phyloP scores from a whole-genome alignment of 1,284 basidiomycete species.

The Leccinum solheimii region DNA sequence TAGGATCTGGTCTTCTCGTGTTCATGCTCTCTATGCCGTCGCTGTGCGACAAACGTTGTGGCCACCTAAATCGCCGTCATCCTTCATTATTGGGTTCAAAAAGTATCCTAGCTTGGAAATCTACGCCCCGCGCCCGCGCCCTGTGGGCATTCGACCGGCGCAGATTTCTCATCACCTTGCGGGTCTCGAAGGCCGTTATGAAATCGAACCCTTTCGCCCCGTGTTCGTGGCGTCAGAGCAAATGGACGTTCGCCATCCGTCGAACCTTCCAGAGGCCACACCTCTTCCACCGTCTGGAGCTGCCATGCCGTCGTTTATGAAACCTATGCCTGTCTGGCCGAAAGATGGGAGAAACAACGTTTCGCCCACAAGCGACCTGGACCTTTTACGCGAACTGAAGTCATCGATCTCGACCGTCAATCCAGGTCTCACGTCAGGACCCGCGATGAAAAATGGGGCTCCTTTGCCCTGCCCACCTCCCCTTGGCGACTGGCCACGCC shows the following conservation, averaged over 20 bases:
- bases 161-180: slow-evolving; percentile 38
- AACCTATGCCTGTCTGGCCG: slow-evolving; percentile 14
- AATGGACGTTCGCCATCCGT: slow-evolving; percentile 19
- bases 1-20: slow-evolving; percentile 53
- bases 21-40: slow-evolving; percentile 48
- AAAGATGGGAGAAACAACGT: background rate
- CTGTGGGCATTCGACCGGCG: slow-evolving; percentile 38
- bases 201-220: slow-evolving; percentile 48
- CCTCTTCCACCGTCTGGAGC: slow-evolving; percentile 18
- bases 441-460: slow-evolving; percentile 6
- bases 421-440: slow-evolving; percentile 28
- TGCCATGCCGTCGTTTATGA: slow-evolving; percentile 9
- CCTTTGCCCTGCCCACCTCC: slow-evolving; percentile 43
- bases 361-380: slow-evolving; percentile 13
- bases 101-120: slow-evolving; percentile 37
- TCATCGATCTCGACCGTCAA: slow-evolving; percentile 35
- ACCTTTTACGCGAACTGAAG: slow-evolving; percentile 6
- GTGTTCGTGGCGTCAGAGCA: slow-evolving; percentile 23
- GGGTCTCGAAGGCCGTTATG: slow-evolving; percentile 43
- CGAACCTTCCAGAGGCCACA: slow-evolving; percentile 29
- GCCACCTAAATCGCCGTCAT: slow-evolving; percentile 34
- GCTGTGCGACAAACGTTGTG: slow-evolving; percentile 30
- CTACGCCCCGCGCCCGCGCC: slow-evolving; percentile 47
- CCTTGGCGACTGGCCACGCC: slow-evolving; percentile 58
- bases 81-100: slow-evolving; percentile 32